phyloP scores from a whole-genome alignment of 768 basidiomycete species.

The Tubosaeta brunneosetosa region DNA sequence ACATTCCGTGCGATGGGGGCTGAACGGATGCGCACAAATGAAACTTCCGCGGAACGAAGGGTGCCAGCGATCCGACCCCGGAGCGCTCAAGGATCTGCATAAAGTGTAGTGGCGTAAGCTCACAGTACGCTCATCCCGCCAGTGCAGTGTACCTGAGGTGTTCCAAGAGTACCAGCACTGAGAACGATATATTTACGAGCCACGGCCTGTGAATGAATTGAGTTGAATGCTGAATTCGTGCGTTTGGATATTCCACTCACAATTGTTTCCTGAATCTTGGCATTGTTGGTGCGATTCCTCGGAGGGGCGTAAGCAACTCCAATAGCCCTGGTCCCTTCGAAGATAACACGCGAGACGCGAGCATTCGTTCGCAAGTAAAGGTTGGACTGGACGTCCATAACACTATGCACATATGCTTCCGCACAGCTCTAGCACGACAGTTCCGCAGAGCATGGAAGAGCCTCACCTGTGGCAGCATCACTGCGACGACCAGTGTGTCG shows the following conservation, averaged over 20 bases:
- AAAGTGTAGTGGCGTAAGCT: background rate
- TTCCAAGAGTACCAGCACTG: background rate
- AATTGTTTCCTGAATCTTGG: background rate
- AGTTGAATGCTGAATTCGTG: background rate
- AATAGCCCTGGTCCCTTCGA: background rate
- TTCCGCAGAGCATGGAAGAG: slow-evolving; percentile 31
- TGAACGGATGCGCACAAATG: slow-evolving; percentile 57
- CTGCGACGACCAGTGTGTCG: background rate
- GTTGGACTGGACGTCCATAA: background rate
- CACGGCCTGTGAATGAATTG: background rate
- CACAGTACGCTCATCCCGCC: background rate
- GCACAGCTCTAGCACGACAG: background rate
- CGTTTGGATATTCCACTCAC: background rate
- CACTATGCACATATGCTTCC: background rate
- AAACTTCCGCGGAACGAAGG: slow-evolving; percentile 64
- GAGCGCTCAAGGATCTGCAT: background rate
- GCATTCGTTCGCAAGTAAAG: background rate
- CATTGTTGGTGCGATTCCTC: background rate
- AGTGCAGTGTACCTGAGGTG: background rate
- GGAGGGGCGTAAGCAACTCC: background rate
- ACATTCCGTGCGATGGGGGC: slow-evolving; percentile 83
- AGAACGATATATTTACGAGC: background rate
- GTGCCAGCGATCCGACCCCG: slow-evolving; percentile 41
- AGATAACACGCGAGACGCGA: background rate
- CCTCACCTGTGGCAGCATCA: background rate